A percentile compares a stretch with the other conserved stretches of the same genome.
phyloP scores from a whole-genome alignment of 441 rosid genomes.

The Omphalea diandra region DNA sequence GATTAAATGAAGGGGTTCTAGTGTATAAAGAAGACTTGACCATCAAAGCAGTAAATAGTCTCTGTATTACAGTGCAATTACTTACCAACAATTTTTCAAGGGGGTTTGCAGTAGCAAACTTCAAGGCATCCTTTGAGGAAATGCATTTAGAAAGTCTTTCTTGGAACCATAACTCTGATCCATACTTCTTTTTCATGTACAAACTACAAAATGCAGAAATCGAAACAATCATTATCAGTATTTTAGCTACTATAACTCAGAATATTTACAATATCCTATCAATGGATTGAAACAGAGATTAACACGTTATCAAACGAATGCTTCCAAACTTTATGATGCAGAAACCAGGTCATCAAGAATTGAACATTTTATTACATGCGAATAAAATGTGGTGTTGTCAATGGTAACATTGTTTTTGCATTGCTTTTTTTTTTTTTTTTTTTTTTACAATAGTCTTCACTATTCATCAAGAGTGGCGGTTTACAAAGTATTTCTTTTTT shows the following conservation, averaged over 20 bases:
- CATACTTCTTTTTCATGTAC: constrained; percentile 56
- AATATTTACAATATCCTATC: not conserved
- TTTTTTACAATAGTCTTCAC: not conserved
- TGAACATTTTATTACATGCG: not conserved
- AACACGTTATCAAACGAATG: not conserved
- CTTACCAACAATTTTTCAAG: constrained; percentile 63
- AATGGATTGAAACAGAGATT: not conserved
- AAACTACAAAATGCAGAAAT: constrained; percentile 42
- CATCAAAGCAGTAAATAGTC: not conserved
- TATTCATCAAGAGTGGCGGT: not conserved
- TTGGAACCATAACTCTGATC: constrained; percentile 57
- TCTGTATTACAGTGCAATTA: not conserved
- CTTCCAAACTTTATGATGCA: too few relatives aligned
- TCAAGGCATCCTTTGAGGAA: constrained; percentile 75
- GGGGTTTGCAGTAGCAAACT: constrained; percentile 41
- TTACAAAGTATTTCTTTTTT: not conserved
- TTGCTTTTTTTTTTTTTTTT: too few relatives aligned
- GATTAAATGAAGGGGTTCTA: not conserved
- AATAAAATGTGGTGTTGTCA: not conserved
- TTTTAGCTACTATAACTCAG: not conserved
- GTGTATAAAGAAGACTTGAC: not conserved
- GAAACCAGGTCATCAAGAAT: not conserved
- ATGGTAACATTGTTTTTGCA: not conserved
- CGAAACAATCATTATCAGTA: not conserved
- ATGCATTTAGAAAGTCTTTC: constrained; percentile 35